These are phyloP conservation scores for Aquilaria sinensis DNA, from an alignment of 345 rosid species.

Conservation along the genomic window DNA sequence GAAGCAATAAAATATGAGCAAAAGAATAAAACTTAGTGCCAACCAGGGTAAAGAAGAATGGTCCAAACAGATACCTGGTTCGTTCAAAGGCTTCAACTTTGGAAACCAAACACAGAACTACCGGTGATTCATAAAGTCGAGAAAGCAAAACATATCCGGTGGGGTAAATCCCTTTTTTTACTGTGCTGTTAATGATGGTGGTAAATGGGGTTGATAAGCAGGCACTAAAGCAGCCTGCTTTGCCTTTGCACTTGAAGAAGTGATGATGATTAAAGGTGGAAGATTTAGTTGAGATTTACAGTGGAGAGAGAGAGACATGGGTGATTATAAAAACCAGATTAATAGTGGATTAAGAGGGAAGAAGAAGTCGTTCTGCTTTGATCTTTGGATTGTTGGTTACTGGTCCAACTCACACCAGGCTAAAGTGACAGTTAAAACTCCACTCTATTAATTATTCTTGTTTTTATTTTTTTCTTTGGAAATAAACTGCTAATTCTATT, in stretches of 20 bases:
- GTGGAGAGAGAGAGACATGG: neutral
- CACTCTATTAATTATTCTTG: neutral
- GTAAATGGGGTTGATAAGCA: conserved; percentile 14
- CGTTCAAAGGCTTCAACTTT: conserved; percentile 5
- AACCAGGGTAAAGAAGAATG: conserved; percentile 3
- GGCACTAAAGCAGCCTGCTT: conserved; percentile 1
- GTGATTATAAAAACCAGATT: conserved; percentile 1
- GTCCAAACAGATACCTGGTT: conserved; percentile 10
- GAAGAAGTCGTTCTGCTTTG: neutral
- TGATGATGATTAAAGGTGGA: neutral
- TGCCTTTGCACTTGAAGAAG: neutral
- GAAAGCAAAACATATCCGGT: neutral
- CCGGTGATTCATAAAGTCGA: neutral
- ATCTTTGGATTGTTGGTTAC: conserved; percentile 6
- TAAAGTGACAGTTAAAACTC: conserved; percentile 8
- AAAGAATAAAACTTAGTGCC: neutral
- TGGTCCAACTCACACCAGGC: conserved; percentile 12
- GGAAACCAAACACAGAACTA: conserved; percentile 11
- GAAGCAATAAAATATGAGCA: conserved; percentile 17
- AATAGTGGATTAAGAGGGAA: no score
- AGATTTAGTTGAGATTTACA: conserved; percentile 8
- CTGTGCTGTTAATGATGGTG: conserved; percentile 32
- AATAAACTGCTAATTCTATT: no score
- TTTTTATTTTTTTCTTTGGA: no score
- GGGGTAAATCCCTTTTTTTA: conserved; percentile 21